Evolutionary conservation across 2,329 filamentous ascomycete genomes (phyloP).

Genomic region (Exutisphaerella laricina): DNA sequence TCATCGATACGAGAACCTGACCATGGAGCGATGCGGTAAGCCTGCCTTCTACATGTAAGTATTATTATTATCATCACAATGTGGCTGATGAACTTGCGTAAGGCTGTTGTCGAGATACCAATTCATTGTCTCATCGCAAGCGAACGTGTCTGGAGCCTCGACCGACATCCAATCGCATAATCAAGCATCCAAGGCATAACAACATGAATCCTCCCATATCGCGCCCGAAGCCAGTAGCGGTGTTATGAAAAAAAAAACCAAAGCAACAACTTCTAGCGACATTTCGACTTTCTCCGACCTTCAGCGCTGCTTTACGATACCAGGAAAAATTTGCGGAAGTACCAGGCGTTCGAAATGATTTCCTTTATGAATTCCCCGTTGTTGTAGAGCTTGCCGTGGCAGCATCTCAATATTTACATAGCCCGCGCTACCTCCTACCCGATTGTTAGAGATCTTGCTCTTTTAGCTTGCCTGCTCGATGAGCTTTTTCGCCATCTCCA

Average conservation of each 20-base stretch:
- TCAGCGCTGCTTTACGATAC: background rate
- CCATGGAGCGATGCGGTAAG: conserved; percentile 16
- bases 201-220: background rate
- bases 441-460: too few relatives aligned
- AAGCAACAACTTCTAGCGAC: background rate
- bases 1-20: conserved; percentile 14
- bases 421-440: too few relatives aligned
- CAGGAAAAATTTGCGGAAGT: too few relatives aligned
- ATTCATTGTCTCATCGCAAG: conserved; percentile 12
- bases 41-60: background rate
- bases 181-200: background rate
- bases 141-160: conserved; percentile 9
- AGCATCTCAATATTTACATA: too few relatives aligned
- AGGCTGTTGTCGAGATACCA: conserved; percentile 18
- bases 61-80: too few relatives aligned
- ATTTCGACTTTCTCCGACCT: background rate
- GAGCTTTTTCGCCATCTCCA: conserved; percentile 43
- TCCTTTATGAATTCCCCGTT: too few relatives aligned
- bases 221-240: background rate
- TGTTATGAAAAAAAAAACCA: too few relatives aligned
- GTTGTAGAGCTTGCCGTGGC: too few relatives aligned
- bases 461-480: too few relatives aligned
- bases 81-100: background rate
- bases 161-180: conserved; percentile 3
- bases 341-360: too few relatives aligned